Conservation (phyloP, 768 basidiomycete genomes). For the Multifurca ochricompacta region DNA sequence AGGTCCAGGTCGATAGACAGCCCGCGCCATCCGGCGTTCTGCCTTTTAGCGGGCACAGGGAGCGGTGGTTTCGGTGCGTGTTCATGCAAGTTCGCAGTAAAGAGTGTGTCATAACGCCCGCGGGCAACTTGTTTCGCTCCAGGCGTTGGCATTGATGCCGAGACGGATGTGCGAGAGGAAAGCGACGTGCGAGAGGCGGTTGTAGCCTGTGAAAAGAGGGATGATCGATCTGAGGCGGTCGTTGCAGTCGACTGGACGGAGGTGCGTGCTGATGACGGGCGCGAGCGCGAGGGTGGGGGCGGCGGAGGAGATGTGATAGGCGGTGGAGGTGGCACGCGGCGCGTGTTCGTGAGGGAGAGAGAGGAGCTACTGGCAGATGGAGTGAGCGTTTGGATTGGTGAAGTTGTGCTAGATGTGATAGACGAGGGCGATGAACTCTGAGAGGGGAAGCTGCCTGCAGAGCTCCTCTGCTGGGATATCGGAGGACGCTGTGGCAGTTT, state of each 20-base stretch:
- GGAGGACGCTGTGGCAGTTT: slow-evolving; percentile 19
- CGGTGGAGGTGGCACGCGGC: slow-evolving; percentile 7
- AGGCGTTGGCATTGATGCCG: not conserved
- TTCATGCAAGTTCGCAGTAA: slow-evolving; percentile 19
- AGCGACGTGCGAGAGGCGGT: slow-evolving; percentile 39
- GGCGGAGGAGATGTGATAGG: not conserved
- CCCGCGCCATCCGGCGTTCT: slow-evolving; percentile 51
- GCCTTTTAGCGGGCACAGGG: not conserved
- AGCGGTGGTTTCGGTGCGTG: not conserved
- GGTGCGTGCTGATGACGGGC: not conserved
- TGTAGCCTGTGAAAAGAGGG: slow-evolving; percentile 31
- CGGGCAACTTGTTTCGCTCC: not conserved
- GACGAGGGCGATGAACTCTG: slow-evolving; percentile 6
- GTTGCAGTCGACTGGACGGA: not conserved
- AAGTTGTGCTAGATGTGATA: slow-evolving; percentile 40
- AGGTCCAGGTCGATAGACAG: slow-evolving; percentile 55
- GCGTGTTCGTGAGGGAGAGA: slow-evolving; percentile 2
- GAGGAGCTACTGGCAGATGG: slow-evolving; percentile 3
- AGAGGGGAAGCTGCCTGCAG: slow-evolving; percentile 14
- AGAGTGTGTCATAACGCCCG: not conserved
- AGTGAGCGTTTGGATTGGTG: slow-evolving; percentile 12
- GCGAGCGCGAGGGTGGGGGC: not conserved
- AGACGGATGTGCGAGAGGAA: slow-evolving; percentile 19
- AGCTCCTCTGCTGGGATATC: not conserved
- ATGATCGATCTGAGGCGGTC: not conserved